phyloP scores from a whole-genome alignment of 106 monocot species.

The Platanthera zijinensis region DNA sequence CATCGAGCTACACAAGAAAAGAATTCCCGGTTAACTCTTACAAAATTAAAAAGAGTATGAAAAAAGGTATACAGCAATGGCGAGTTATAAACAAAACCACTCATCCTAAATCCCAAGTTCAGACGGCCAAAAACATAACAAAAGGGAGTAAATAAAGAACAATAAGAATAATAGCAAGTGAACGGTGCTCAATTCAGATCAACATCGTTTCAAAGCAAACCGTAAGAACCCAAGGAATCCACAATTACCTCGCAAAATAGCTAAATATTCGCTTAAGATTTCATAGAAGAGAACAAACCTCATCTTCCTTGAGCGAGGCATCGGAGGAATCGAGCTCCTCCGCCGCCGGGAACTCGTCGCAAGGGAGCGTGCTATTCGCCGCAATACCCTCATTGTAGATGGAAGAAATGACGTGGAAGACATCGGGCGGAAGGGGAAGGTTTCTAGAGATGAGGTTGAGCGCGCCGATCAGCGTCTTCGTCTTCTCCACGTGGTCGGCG shows the following conservation, averaged over 20 bases:
- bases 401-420: slow-evolving; percentile 30
- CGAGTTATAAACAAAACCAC: background rate
- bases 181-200: background rate
- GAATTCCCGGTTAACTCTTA: background rate
- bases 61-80: background rate
- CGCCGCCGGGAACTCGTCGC: background rate
- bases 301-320: background rate
- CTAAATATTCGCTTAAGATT: background rate
- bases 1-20: slow-evolving; percentile 19
- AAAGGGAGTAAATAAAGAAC: background rate
- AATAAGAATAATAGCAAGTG: too few species aligned
- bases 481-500: slow-evolving; percentile 21
- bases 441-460: slow-evolving; percentile 52
- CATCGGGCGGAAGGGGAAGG: slow-evolving; percentile 46
- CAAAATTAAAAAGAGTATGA: background rate
- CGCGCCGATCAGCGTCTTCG: slow-evolving; percentile 45
- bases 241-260: too few species aligned
- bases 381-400: slow-evolving; percentile 32
- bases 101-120: background rate
- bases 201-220: background rate
- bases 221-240: background rate
- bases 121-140: background rate
- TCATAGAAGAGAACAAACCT: slow-evolving; percentile 8
- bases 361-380: background rate
- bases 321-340: background rate